Conservation (phyloP, 768 basidiomycete genomes). For the Hypholoma sublateritium region DNA sequence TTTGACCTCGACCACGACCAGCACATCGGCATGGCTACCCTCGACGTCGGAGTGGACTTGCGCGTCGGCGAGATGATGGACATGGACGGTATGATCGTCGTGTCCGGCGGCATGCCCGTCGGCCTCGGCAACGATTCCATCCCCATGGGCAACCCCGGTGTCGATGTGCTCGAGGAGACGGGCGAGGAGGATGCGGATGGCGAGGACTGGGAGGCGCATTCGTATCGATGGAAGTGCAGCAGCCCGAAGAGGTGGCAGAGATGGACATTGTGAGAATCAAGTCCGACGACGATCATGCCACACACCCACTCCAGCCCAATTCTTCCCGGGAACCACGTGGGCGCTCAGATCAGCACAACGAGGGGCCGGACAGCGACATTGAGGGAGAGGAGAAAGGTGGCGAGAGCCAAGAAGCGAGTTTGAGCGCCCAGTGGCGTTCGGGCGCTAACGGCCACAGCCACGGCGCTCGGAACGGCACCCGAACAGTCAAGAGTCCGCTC, state of each 20-base stretch:
- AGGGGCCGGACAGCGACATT: neutral
- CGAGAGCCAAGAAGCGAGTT: neutral
- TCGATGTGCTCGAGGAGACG: neutral
- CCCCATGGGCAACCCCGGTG: neutral
- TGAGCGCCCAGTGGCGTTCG: neutral
- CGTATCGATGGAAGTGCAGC: neutral
- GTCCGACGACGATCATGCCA: neutral
- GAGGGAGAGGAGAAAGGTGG: neutral
- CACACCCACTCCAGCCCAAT: neutral
- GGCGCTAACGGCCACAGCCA: neutral
- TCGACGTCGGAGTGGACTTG: conserved; percentile 18
- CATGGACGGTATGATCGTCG: conserved; percentile 18
- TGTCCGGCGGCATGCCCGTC: conserved; percentile 12
- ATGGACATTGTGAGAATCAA: neutral
- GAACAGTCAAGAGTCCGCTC: neutral
- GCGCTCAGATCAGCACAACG: conserved; percentile 1
- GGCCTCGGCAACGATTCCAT: conserved; percentile 15
- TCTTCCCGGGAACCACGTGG: neutral
- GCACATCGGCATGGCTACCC: conserved; percentile 3
- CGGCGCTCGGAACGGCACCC: neutral
- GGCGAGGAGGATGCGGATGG: conserved; percentile 20
- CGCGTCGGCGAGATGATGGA: conserved; percentile 11
- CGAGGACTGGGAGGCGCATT: conserved; percentile 20
- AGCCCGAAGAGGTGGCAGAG: conserved; percentile 4
- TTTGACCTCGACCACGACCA: conserved; percentile 6